Conservation (phyloP, 768 basidiomycete species). For the Kwoniella dendrophila region DNA sequence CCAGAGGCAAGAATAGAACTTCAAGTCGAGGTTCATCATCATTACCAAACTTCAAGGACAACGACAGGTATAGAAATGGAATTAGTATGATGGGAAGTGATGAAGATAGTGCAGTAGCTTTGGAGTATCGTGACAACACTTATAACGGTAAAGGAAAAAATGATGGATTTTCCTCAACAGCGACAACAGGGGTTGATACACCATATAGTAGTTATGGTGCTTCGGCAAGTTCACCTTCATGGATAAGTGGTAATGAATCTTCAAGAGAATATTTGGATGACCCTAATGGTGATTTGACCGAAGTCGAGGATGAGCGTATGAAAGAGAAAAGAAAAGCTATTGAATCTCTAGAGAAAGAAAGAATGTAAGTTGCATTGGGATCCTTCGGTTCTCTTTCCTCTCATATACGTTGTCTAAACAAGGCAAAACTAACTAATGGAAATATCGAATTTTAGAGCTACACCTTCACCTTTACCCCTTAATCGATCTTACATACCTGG, state of each 20-base stretch:
- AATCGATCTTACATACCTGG: not conserved
- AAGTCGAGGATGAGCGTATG: constrained; percentile 29
- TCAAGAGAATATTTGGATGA: constrained; percentile 32
- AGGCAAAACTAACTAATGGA: not conserved
- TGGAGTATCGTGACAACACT: too few species aligned
- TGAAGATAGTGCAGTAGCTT: not conserved
- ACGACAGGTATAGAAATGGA: constrained; percentile 3
- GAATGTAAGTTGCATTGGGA: not conserved
- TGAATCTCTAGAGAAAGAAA: constrained; percentile 1
- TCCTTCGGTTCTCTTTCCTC: not conserved
- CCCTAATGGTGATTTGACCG: constrained; percentile 29
- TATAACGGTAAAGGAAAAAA: not conserved
- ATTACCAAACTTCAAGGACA: not conserved
- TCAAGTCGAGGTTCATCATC: constrained; percentile 15
- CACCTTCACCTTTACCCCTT: not conserved
- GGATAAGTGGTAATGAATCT: constrained; percentile 27
- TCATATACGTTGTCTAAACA: not conserved
- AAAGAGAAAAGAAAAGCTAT: not conserved
- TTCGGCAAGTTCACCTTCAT: constrained; percentile 33
- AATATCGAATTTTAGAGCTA: not conserved
- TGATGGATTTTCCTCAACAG: not conserved
- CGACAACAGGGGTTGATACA: too few species aligned
- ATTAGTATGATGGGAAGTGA: not conserved
- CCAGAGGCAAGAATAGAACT: not conserved
- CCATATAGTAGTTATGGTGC: constrained; percentile 41